Percentiles rank a stretch among this genome's conserved stretches.
Conservation (phyloP, 768 basidiomycete species). For the Podaxis sp. region DNA sequence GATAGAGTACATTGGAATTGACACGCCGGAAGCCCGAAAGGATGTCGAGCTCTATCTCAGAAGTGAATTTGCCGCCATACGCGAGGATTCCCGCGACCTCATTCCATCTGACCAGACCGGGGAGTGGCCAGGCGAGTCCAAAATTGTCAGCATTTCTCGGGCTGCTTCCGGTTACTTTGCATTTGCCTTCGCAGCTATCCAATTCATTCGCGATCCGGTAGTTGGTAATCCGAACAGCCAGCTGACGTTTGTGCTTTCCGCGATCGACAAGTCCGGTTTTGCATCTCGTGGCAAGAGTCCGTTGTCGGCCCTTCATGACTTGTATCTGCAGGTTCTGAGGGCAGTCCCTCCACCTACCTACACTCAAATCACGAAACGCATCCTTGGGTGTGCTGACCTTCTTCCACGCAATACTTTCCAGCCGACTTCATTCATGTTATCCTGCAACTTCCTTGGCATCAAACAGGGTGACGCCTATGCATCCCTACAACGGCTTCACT, state of each 20-base stretch:
- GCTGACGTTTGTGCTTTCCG: background rate
- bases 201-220: background rate
- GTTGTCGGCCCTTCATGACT: background rate
- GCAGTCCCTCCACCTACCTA: background rate
- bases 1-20: background rate
- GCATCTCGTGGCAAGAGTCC: background rate
- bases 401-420: background rate
- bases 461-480: background rate
- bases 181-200: slow-evolving; percentile 1
- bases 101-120: background rate
- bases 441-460: slow-evolving; percentile 8
- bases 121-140: background rate
- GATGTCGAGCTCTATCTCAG: slow-evolving; percentile 6
- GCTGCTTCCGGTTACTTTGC: slow-evolving; percentile 5
- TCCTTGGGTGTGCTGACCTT: background rate
- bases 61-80: slow-evolving; percentile 1
- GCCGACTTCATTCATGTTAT: background rate
- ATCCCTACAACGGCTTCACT: slow-evolving; percentile 1
- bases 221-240: background rate
- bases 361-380: background rate
- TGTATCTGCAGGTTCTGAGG: background rate
- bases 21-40: background rate
- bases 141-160: background rate
- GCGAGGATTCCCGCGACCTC: background rate
- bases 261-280: background rate